Evolutionary conservation across 2,329 filamentous ascomycete genomes (phyloP).

Genomic region (Biscogniauxia sp.): DNA sequence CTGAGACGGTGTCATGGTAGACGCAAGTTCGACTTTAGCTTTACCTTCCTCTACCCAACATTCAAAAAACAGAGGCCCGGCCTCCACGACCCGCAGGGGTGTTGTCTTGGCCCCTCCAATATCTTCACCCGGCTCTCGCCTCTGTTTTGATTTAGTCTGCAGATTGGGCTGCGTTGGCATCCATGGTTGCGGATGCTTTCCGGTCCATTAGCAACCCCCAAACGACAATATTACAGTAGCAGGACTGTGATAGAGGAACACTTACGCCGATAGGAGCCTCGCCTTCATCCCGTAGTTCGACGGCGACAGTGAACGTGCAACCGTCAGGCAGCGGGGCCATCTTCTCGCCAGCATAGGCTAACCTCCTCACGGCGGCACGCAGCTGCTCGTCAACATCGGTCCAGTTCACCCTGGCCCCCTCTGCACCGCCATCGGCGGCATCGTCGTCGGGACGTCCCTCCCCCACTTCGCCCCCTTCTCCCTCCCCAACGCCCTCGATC

Average conservation of each 20-base stretch:
- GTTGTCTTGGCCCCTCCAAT: slow-evolving; percentile 42
- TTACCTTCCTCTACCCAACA: slow-evolving; percentile 62
- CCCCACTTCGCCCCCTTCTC: not conserved
- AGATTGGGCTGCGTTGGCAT: slow-evolving; percentile 52
- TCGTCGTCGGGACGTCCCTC: not conserved
- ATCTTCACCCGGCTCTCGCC: slow-evolving; percentile 31
- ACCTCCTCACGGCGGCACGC: slow-evolving; percentile 61
- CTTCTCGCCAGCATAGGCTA: slow-evolving; percentile 59
- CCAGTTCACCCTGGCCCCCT: slow-evolving; percentile 42
- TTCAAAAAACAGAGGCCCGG: slow-evolving; percentile 63
- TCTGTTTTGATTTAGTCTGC: slow-evolving; percentile 38
- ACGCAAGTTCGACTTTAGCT: slow-evolving; percentile 33
- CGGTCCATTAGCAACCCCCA: slow-evolving; percentile 4
- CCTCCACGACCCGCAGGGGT: slow-evolving; percentile 52
- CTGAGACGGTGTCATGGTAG: slow-evolving; percentile 9
- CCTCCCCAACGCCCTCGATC: slow-evolving; percentile 16
- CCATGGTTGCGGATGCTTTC: slow-evolving; percentile 59
- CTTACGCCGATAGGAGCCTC: slow-evolving; percentile 58
- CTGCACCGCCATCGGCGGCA: not conserved
- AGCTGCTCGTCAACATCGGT: slow-evolving; percentile 70
- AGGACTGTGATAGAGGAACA: slow-evolving; percentile 9
- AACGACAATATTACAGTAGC: not conserved
- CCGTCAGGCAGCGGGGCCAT: slow-evolving; percentile 57
- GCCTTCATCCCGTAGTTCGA: slow-evolving; percentile 65
- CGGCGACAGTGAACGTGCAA: slow-evolving; percentile 73